A percentile compares a stretch with the other conserved stretches of the same genome.
phyloP scores from a whole-genome alignment of 345 rosid genomes.

The Sonneratia caseolaris region DNA sequence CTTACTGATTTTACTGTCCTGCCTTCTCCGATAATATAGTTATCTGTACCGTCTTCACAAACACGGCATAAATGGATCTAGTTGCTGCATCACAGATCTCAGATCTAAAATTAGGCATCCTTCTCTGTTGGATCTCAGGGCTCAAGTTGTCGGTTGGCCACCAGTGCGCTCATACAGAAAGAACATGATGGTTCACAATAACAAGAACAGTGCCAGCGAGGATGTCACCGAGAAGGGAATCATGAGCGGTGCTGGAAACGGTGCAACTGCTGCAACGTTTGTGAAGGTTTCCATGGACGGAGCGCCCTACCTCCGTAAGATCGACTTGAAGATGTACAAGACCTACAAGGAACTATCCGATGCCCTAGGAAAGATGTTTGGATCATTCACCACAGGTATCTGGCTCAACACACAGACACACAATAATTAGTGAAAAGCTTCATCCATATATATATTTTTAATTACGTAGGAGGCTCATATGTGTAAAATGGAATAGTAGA shows the following conservation, averaged over 20 bases:
- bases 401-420: background rate
- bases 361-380: constrained; percentile 62
- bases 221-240: background rate
- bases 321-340: constrained; percentile 67
- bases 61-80: too few species aligned
- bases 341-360: constrained; percentile 58
- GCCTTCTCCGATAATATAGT: too few species aligned
- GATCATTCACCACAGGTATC: constrained; percentile 66
- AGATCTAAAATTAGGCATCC: background rate
- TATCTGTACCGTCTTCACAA: too few species aligned
- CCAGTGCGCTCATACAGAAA: constrained; percentile 79
- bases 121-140: constrained; percentile 25
- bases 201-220: background rate
- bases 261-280: constrained; percentile 27
- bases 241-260: constrained; percentile 6
- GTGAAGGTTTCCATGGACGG: constrained; percentile 96
- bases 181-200: constrained; percentile 31
- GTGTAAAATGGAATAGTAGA: too few species aligned
- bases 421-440: too few species aligned
- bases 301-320: constrained; percentile 88
- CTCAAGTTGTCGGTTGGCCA: constrained; percentile 94
- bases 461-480: too few species aligned
- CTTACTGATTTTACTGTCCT: too few species aligned
- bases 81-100: background rate
- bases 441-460: too few species aligned